Conservation (phyloP, 2,329 filamentous ascomycete species). For the Coniella lustricola region DNA sequence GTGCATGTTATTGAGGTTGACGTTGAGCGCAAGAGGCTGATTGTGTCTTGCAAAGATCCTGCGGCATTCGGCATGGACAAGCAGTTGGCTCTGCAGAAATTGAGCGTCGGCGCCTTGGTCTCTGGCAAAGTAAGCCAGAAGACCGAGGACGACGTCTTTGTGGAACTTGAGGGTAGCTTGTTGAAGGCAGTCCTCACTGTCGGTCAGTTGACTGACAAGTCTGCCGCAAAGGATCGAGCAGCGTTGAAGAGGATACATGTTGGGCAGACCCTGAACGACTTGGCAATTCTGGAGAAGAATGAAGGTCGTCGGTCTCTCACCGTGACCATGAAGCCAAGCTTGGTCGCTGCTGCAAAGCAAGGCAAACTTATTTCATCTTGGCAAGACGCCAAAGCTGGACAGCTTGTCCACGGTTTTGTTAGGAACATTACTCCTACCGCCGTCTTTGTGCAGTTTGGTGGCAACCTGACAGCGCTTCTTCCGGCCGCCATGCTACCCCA, state of each 20-base stretch:
- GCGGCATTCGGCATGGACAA: constrained; percentile 67
- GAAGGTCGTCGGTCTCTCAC: constrained; percentile 68
- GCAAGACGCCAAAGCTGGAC: constrained; percentile 63
- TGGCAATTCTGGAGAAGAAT: constrained; percentile 84
- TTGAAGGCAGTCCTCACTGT: constrained; percentile 72
- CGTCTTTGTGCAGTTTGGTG: constrained; percentile 83
- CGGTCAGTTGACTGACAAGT: constrained; percentile 80
- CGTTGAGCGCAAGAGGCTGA: constrained; percentile 60
- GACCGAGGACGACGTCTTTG: constrained; percentile 64
- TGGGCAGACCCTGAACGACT: constrained; percentile 71
- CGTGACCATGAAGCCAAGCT: constrained; percentile 74
- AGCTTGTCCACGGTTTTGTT: constrained; percentile 69
- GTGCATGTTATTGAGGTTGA: constrained; percentile 83
- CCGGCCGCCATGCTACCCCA: constrained; percentile 70
- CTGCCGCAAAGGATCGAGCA: constrained; percentile 67
- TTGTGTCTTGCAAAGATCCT: constrained; percentile 90
- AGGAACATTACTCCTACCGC: constrained; percentile 76
- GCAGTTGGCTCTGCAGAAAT: constrained; percentile 66
- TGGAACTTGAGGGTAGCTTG: constrained; percentile 67
- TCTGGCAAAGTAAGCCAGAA: constrained; percentile 77
- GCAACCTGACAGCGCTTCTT: constrained; percentile 67
- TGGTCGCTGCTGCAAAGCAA: constrained; percentile 68
- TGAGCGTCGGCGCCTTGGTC: constrained; percentile 68
- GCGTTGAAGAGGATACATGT: constrained; percentile 75
- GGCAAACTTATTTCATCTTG: constrained; percentile 66